Base-by-base conservation (phyloP, 352 stramenopile genomes). In the Globisporangium mamillatum region DNA sequence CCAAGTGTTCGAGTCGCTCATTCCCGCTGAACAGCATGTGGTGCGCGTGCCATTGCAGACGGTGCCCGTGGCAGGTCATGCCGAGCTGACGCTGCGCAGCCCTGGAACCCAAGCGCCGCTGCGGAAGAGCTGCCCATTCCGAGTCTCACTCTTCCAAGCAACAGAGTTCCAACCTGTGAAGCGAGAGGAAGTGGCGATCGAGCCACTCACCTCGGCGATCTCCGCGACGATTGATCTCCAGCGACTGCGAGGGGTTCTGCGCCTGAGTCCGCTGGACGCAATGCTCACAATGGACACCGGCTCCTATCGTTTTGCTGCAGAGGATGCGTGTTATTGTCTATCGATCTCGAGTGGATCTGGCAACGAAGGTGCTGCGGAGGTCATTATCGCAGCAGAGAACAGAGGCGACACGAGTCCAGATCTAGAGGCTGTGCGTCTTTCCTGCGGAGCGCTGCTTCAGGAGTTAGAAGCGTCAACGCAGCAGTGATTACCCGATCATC, bases 31-130 rank as follows among this genome's bases (percentile, higher is more conserved):
- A 4, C 50, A 67, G 22, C 71, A 82, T 25, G 56, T 74, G 24
- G 34, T 90, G 29, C 68, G 68, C 44, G 64, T 82, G 7, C 59
- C 78, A 12, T 48, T 90, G 4, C 34, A 57, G 29, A 55, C 48
- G 34, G 48, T 59, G 4, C 69, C 73, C 38, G 29, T 79, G 16
- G 25, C 63, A 20, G 74, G 79, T 20, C 63, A 72, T 38, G 68
- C 89, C 24, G 59, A 76, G 56, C 59, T 93, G 34, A 57, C 70
- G 12, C 72, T 89, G 29, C 74, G 66, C 50, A 92, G 83, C 65
- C 85, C 85, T 10, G 85, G 85, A 18, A 93, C 85, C 3, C 75
- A 88, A 34, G 68, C 87, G 60, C 72, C 74, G 60, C 72, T 93
- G 25, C 62, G 58, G 18, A 91, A 90, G 70, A 74, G 72, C n/a